Evolutionary conservation across 352 stramenopile species (phyloP).

Genomic region (Phytophthora quininea): DNA sequence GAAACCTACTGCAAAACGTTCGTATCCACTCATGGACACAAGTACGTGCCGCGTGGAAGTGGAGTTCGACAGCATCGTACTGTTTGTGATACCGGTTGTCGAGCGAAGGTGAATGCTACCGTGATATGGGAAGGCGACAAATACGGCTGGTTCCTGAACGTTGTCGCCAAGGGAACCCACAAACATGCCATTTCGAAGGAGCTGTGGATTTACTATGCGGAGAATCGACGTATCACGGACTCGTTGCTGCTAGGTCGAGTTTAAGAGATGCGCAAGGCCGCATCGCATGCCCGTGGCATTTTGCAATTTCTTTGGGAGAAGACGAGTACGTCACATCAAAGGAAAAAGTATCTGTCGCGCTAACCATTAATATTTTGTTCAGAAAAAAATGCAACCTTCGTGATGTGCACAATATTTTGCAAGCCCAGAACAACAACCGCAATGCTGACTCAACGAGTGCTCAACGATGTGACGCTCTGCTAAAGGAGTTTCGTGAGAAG

Average conservation of each 20-base stretch:
- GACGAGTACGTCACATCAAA: conserved; percentile 3
- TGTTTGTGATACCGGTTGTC: background rate
- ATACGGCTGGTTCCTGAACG: background rate
- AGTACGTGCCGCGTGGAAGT: background rate
- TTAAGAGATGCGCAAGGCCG: background rate
- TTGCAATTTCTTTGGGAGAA: conserved; percentile 7
- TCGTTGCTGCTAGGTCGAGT: background rate
- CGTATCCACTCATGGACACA: background rate
- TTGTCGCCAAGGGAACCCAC: background rate
- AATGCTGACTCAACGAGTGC: background rate
- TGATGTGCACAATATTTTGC: conserved; percentile 10
- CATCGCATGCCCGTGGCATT: background rate
- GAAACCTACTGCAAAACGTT: background rate
- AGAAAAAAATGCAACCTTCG: conserved; percentile 5
- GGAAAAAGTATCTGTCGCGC: no score
- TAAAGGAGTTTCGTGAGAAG: conserved; percentile 6
- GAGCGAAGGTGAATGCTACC: background rate
- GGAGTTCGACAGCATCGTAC: background rate
- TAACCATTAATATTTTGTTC: conserved; percentile 3
- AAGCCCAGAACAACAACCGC: background rate
- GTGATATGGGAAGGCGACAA: background rate
- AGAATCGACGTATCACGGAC: background rate
- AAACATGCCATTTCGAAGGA: background rate
- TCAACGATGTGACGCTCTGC: background rate
- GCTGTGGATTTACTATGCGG: background rate